Conservation (phyloP, 148 eudicot species). For the Limonium bicolor region DNA sequence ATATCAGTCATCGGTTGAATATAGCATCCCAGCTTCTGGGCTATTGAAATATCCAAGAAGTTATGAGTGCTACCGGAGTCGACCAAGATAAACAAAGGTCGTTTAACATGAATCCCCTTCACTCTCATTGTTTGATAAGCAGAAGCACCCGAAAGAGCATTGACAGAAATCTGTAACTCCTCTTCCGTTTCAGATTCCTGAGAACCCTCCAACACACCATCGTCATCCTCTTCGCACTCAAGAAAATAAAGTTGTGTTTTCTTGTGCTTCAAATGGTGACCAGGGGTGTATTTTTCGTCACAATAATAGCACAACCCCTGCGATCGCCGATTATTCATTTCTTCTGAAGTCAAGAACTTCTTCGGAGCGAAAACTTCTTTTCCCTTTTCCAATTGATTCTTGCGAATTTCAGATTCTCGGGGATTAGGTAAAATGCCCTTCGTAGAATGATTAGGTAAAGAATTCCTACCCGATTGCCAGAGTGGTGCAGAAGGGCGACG, state of each 20-base stretch:
- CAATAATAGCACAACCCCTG: conserved; percentile 1
- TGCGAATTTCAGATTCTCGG: too few species aligned
- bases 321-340: not conserved
- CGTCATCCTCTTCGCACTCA: not conserved
- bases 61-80: conserved; percentile 8
- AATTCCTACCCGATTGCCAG: too few species aligned
- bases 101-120: not conserved
- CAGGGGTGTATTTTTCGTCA: conserved; percentile 1
- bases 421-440: not conserved
- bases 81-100: not conserved
- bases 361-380: not conserved
- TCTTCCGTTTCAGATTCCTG: not conserved
- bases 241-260: not conserved
- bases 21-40: not conserved
- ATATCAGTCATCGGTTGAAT: not conserved
- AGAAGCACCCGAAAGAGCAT: not conserved
- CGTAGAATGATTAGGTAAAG: not conserved
- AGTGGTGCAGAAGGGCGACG: not conserved
- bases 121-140: conserved; percentile 5
- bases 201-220: not conserved
- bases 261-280: not conserved
- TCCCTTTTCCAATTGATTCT: not conserved
- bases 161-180: not conserved
- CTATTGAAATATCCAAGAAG: not conserved
- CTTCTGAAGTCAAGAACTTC: not conserved